phyloP scores from a whole-genome alignment of 495 filamentous ascomycete genomes.

The Aspergillus conjunctus region DNA sequence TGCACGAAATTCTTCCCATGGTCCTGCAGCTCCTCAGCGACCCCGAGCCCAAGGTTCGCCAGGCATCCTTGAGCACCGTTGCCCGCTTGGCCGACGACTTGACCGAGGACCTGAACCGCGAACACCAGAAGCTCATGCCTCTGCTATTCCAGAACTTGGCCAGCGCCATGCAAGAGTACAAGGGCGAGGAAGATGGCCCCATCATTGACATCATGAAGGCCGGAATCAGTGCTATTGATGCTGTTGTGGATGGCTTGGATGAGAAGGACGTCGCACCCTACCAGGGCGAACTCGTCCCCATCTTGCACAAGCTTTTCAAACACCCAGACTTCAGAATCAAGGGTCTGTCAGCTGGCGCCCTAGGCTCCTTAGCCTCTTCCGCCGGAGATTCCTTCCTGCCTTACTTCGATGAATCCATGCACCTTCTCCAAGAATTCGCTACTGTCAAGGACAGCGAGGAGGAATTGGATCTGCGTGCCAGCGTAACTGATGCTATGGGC shows the following conservation, averaged over 20 bases:
- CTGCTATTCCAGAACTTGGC: constrained; percentile 86
- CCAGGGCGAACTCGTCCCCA: constrained; percentile 76
- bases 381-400: constrained; percentile 81
- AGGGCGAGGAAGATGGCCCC: constrained; percentile 59
- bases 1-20: constrained; percentile 80
- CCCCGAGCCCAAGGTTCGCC: constrained; percentile 75
- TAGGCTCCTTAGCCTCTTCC: constrained; percentile 85
- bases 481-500: constrained; percentile 88
- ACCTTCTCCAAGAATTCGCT: constrained; percentile 78
- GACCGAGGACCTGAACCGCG: constrained; percentile 78
- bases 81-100: constrained; percentile 91
- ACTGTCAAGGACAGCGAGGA: constrained; percentile 85
- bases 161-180: constrained; percentile 66
- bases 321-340: constrained; percentile 89
- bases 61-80: constrained; percentile 82
- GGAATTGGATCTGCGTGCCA: constrained; percentile 85
- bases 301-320: constrained; percentile 77
- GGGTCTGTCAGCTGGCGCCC: constrained; percentile 80
- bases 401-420: constrained; percentile 88
- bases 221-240: constrained; percentile 88
- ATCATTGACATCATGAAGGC: constrained; percentile 84
- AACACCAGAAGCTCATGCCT: constrained; percentile 81
- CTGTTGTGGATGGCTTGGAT: constrained; percentile 87
- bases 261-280: constrained; percentile 78
- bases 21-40: constrained; percentile 86